phyloP scores from a whole-genome alignment of 2,329 filamentous ascomycete species.

The Ustilaginoidea virens region DNA sequence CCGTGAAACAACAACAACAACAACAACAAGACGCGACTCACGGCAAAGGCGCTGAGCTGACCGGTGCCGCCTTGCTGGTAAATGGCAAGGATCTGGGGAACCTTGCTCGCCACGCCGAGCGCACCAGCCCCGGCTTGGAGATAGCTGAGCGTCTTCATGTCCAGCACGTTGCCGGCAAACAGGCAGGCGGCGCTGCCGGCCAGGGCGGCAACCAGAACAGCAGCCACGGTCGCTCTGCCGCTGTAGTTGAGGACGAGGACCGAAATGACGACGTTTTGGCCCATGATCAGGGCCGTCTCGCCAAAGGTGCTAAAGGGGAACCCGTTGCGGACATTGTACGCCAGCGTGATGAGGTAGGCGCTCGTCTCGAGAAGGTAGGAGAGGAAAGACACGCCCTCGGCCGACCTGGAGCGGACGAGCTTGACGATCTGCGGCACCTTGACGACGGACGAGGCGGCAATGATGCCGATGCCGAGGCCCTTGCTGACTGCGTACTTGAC shows the following conservation, averaged over 20 bases:
- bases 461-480: slow-evolving; percentile 83
- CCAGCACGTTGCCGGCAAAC: slow-evolving; percentile 49
- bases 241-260: slow-evolving; percentile 76
- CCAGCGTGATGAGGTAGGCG: slow-evolving; percentile 74
- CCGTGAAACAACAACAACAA: no score
- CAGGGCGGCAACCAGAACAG: slow-evolving; percentile 63
- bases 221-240: slow-evolving; percentile 51
- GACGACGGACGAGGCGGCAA: slow-evolving; percentile 77
- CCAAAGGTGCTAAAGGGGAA: slow-evolving; percentile 97
- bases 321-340: slow-evolving; percentile 79
- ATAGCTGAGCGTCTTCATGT: slow-evolving; percentile 51
- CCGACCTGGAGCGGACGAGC: slow-evolving; percentile 64
- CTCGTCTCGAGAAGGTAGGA: slow-evolving; percentile 86
- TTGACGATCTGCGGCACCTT: slow-evolving; percentile 97
- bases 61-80: slow-evolving; percentile 77
- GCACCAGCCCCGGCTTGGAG: slow-evolving; percentile 75
- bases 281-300: slow-evolving; percentile 81
- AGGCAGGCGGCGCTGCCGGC: slow-evolving; percentile 54
- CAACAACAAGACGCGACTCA: no score
- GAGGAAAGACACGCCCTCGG: slow-evolving; percentile 74
- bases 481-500: slow-evolving; percentile 85
- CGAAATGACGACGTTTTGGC: slow-evolving; percentile 83
- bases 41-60: slow-evolving; percentile 90
- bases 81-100: slow-evolving; percentile 84
- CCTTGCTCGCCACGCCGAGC: slow-evolving; percentile 75